Evolutionary conservation across 164 flowering plant species (phyloP).

Genomic region (Brasenia schreberi): DNA sequence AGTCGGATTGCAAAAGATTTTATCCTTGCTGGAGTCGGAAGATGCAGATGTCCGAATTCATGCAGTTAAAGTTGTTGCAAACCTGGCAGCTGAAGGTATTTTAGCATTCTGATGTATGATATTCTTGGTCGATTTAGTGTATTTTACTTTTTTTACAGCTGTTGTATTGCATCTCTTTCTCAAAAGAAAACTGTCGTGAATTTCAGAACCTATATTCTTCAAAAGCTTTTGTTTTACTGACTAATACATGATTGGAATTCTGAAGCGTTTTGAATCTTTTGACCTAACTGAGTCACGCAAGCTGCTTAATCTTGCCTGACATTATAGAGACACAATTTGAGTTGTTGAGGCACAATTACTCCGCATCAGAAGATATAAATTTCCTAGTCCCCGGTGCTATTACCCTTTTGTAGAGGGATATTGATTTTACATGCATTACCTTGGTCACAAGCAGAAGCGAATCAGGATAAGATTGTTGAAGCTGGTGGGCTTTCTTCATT

Average conservation of each 20-base stretch:
- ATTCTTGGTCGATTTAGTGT: background rate
- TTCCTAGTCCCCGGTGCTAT: background rate
- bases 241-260: too few species aligned
- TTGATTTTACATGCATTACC: slow-evolving; percentile 4
- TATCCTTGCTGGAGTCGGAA: slow-evolving; percentile 84
- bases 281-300: too few species aligned
- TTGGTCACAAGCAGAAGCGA: slow-evolving; percentile 45
- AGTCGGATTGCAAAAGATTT: slow-evolving; percentile 96
- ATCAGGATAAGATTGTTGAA: slow-evolving; percentile 86
- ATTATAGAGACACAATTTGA: too few species aligned
- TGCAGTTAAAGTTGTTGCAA: slow-evolving; percentile 98
- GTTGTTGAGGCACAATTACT: too few species aligned
- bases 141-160: too few species aligned
- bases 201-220: too few species aligned
- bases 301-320: too few species aligned
- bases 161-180: too few species aligned
- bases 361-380: too few species aligned
- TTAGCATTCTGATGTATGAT: background rate
- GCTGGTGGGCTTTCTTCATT: slow-evolving; percentile 92
- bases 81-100: slow-evolving; percentile 93
- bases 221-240: too few species aligned
- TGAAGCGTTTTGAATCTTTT: too few species aligned
- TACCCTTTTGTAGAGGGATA: background rate
- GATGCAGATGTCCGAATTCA: slow-evolving; percentile 87
- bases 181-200: too few species aligned